Percentiles rank a stretch among this genome's conserved stretches.
These are phyloP conservation scores for Sugiyamaella grinbergsii DNA, from an alignment of 1,139 yeast genomes.

Conservation along the genomic window DNA sequence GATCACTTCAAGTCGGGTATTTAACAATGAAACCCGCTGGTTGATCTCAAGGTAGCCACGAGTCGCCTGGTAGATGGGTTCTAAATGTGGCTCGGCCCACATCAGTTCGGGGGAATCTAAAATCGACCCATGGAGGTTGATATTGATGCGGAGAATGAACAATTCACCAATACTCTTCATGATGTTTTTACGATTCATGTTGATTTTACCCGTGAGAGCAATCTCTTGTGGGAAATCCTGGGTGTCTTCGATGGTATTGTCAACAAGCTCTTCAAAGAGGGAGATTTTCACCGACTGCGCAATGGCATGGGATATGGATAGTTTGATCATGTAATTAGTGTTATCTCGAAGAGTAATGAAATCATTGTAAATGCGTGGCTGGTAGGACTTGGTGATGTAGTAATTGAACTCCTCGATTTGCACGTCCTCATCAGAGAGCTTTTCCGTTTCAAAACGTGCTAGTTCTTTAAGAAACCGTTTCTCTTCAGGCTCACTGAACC, in stretches of 20 bases:
- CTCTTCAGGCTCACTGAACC: slow-evolving; percentile 83
- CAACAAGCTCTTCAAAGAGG: slow-evolving; percentile 89
- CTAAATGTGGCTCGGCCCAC: slow-evolving; percentile 99
- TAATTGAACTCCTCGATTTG: slow-evolving; percentile 94
- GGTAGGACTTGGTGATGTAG: slow-evolving; percentile 88
- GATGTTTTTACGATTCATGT: slow-evolving; percentile 89
- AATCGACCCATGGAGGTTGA: slow-evolving; percentile 92
- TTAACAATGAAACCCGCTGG: slow-evolving; percentile 84
- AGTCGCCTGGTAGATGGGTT: slow-evolving; percentile 95
- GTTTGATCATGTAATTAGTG: slow-evolving; percentile 82
- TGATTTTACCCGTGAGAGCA: slow-evolving; percentile 91
- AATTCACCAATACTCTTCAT: slow-evolving; percentile 97
- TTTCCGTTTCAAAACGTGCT: slow-evolving; percentile 87
- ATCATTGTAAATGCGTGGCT: slow-evolving; percentile 93
- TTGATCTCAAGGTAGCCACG: slow-evolving; percentile 92
- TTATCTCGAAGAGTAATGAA: slow-evolving; percentile 91
- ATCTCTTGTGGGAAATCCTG: slow-evolving; percentile 96
- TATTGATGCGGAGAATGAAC: slow-evolving; percentile 81
- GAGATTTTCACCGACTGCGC: slow-evolving; percentile 95
- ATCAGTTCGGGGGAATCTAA: slow-evolving; percentile 94
- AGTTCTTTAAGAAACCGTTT: slow-evolving; percentile 77
- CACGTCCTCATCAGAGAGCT: slow-evolving; percentile 84
- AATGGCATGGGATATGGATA: slow-evolving; percentile 86
- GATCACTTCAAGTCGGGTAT: slow-evolving; percentile 90
- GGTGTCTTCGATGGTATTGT: slow-evolving; percentile 93